Evolutionary conservation across 192 early-diverging fungal species (phyloP).

Genomic region (Coemansia sp.): DNA sequence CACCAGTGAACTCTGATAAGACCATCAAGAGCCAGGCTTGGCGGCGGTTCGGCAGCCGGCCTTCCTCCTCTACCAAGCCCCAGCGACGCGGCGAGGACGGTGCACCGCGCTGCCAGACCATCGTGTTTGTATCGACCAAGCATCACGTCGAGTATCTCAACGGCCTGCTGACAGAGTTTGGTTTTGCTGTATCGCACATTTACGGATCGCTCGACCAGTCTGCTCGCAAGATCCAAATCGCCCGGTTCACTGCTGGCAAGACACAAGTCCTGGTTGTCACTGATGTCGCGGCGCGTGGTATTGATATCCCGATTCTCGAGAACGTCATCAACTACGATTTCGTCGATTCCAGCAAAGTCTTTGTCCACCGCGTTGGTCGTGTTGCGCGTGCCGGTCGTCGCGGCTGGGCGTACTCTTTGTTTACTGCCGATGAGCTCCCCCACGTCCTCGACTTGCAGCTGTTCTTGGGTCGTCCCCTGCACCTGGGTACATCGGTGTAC

Average conservation of each 20-base stretch:
- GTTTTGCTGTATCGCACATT: slow-evolving; percentile 83
- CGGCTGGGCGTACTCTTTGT: slow-evolving; percentile 91
- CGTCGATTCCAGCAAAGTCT: slow-evolving; percentile 88
- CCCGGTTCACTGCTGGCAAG: slow-evolving; percentile 77
- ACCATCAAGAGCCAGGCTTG: slow-evolving; percentile 44
- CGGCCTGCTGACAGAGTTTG: slow-evolving; percentile 68
- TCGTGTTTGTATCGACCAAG: slow-evolving; percentile 96
- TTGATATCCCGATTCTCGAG: slow-evolving; percentile 97
- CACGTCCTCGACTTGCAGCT: slow-evolving; percentile 93
- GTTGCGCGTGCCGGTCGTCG: slow-evolving; percentile 92
- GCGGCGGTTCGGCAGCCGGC: slow-evolving; percentile 19
- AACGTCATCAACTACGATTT: slow-evolving; percentile 99
- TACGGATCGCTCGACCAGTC: slow-evolving; percentile 96
- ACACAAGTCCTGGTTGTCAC: slow-evolving; percentile 91
- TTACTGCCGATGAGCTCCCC: slow-evolving; percentile 88
- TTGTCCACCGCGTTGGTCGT: slow-evolving; percentile 97
- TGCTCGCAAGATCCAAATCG: slow-evolving; percentile 86
- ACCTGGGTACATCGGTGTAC: slow-evolving; percentile 56
- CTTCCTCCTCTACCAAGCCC: neutral
- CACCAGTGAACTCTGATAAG: slow-evolving; percentile 60
- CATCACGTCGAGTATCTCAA: slow-evolving; percentile 98
- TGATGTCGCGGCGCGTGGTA: slow-evolving; percentile 98
- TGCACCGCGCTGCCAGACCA: slow-evolving; percentile 65
- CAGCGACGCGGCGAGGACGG: neutral
- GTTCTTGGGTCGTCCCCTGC: slow-evolving; percentile 79